Evolutionary conservation across 2,329 filamentous ascomycete genomes (phyloP).

Genomic region (Phyllosticta ampelicida): DNA sequence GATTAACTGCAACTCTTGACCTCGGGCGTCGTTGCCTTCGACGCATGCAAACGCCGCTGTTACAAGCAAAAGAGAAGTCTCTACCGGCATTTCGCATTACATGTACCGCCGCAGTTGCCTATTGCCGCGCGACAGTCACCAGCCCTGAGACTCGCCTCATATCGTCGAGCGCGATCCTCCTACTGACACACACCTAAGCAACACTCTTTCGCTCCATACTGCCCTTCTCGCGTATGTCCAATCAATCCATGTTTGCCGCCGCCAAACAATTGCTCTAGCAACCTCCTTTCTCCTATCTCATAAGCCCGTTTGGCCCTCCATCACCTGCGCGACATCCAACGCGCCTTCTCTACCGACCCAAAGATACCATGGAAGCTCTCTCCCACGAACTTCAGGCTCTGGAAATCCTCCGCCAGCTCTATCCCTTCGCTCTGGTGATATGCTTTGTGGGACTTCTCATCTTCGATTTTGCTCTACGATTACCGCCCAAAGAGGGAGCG

Average conservation of each 20-base stretch:
- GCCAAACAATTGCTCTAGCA: background rate
- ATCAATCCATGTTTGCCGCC: background rate
- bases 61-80: background rate
- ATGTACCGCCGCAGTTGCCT: background rate
- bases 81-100: background rate
- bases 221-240: background rate
- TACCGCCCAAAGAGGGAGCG: conserved; percentile 1
- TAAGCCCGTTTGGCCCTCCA: background rate
- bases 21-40: background rate
- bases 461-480: conserved; percentile 7
- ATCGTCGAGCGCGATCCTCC: background rate
- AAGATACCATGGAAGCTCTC: conserved; percentile 7
- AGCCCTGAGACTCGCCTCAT: background rate
- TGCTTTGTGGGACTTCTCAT: conserved; percentile 1
- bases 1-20: background rate
- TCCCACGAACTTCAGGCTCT: conserved; percentile 1
- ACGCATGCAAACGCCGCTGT: background rate
- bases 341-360: background rate
- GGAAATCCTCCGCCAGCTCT: conserved; percentile 2
- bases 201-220: background rate
- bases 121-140: background rate
- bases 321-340: background rate
- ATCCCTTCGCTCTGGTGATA: background rate
- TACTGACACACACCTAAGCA: background rate
- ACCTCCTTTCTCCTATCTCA: background rate